phyloP scores from a whole-genome alignment of 176 grass and related monocot genomes.

The Triticum timopheevii region DNA sequence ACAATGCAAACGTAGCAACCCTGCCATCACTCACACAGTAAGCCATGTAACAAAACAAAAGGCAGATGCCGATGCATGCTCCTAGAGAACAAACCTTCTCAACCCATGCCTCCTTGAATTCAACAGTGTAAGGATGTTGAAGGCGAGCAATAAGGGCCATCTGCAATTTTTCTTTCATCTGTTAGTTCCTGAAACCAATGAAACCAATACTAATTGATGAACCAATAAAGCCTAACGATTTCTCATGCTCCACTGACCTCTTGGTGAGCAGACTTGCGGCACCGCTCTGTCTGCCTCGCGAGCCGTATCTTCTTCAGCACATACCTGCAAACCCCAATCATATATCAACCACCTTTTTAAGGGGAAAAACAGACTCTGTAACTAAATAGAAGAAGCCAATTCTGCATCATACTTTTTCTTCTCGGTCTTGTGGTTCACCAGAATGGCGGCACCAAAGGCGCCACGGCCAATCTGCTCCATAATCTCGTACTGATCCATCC shows the following conservation, averaged over 20 bases:
- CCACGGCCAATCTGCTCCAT: constrained; percentile 98
- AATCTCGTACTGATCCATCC: constrained; percentile 97
- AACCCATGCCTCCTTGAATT: constrained; percentile 99
- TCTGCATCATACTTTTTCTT: constrained; percentile 68
- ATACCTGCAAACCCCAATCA: constrained; percentile 57
- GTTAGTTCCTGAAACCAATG: constrained; percentile 27
- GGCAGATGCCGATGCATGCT: neutral
- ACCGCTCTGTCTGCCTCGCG: constrained; percentile 89
- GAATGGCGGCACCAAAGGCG: constrained; percentile 96
- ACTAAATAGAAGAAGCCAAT: constrained; percentile 17
- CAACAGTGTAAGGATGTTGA: constrained; percentile 92
- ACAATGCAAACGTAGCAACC: constrained; percentile 99
- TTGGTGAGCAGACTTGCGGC: constrained; percentile 94
- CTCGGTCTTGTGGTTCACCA: constrained; percentile 98
- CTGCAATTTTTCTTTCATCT: constrained; percentile 44
- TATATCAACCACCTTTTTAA: constrained; percentile 25
- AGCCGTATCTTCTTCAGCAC: constrained; percentile 97
- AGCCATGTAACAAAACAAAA: constrained; percentile 32
- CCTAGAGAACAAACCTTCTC: constrained; percentile 76
- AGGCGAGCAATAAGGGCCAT: constrained; percentile 96
- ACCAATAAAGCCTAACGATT: neutral
- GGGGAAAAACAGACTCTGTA: too few species aligned
- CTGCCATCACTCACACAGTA: constrained; percentile 38
- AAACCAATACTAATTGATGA: neutral
- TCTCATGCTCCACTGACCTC: constrained; percentile 50